Evolutionary conservation across 768 basidiomycete species (phyloP), one percentile per base, ranked within the genome.

Genomic region (Bullera alba): DNA sequence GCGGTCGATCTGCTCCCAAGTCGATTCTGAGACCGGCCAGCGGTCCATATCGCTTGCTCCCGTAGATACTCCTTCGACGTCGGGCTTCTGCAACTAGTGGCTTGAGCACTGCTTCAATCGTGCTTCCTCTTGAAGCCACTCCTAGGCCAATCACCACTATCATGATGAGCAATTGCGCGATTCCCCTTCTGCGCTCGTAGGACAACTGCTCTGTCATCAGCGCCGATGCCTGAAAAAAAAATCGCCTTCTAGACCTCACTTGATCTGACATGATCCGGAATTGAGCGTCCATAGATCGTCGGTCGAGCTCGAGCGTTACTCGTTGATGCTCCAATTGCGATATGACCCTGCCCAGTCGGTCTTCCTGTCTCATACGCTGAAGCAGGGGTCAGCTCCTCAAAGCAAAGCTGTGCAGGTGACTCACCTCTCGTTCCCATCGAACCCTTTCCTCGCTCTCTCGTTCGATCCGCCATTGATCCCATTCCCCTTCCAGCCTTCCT

Each of bases 181-280:
- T 81, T 2, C 90, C 84, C 0, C 95, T 79, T 2, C 89, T 83
- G 61, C 93, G 91, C 72, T 95, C 92, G 43, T 91, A 78, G 0
- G 83, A 75, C 27, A 95, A 81, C 87, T 93, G 36, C 8, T 34
- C 10, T 34, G n/a, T 34, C 16, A 30, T 14, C 25, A 5, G 34
- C 28, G 23, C 19, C 5, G 14, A 1, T 42, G 23, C 26, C 4
- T 15, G 47, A 19, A 4, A 5, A 22, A 3, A 10, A 27, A 26
- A 19, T 34, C 21, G 12, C 8, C 8, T 19, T 39, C 32, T 10
- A 39, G 21, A 34, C 52, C 69, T 21, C 35, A 91, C 89, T 80
- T 96, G 91, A 43, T 86, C 83, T 0, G 84, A 78, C 8, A 97
- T 79, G 57, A 81, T 76, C 45, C 86, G 82, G 6, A 96, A 78